Percentiles rank a stretch among this genome's conserved stretches.
Conservation (phyloP, 2,329 filamentous ascomycete genomes). For the Phialophora macrospora region DNA sequence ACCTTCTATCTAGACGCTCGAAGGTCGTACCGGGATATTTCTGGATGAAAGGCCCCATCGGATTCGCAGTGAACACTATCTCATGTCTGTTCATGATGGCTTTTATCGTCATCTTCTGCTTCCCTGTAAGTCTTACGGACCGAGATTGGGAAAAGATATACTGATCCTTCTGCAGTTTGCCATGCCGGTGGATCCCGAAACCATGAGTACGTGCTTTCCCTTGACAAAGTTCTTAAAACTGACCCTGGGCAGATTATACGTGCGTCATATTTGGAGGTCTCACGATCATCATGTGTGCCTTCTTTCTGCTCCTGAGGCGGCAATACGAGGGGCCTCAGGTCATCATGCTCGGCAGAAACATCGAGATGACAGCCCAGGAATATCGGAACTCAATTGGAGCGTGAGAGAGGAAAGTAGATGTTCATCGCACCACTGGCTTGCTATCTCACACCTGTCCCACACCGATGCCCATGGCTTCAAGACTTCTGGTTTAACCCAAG, state of each 20-base stretch:
- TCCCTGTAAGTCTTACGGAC: constrained; percentile 49
- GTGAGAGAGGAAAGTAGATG: background rate
- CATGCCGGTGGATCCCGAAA: constrained; percentile 50
- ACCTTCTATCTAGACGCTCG: constrained; percentile 57
- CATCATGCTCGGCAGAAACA: constrained; percentile 18
- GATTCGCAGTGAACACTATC: constrained; percentile 55
- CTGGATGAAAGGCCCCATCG: constrained; percentile 55
- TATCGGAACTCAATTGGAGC: constrained; percentile 20
- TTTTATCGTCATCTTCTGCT: constrained; percentile 65
- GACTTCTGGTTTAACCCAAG: background rate
- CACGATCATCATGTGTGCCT: constrained; percentile 54
- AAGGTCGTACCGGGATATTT: constrained; percentile 59
- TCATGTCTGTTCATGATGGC: constrained; percentile 59
- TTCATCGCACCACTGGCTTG: too few relatives aligned
- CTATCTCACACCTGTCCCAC: background rate
- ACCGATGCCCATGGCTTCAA: background rate
- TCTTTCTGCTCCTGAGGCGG: constrained; percentile 42
- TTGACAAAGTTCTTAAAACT: background rate
- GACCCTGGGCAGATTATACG: constrained; percentile 49
- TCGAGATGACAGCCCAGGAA: constrained; percentile 23
- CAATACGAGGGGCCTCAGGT: constrained; percentile 20
- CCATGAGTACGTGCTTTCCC: constrained; percentile 49
- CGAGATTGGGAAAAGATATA: background rate
- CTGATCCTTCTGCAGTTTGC: constrained; percentile 15
- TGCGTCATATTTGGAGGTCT: constrained; percentile 58